Base-by-base conservation (phyloP, 768 basidiomycete genomes). In the Leccinum variicolor region DNA sequence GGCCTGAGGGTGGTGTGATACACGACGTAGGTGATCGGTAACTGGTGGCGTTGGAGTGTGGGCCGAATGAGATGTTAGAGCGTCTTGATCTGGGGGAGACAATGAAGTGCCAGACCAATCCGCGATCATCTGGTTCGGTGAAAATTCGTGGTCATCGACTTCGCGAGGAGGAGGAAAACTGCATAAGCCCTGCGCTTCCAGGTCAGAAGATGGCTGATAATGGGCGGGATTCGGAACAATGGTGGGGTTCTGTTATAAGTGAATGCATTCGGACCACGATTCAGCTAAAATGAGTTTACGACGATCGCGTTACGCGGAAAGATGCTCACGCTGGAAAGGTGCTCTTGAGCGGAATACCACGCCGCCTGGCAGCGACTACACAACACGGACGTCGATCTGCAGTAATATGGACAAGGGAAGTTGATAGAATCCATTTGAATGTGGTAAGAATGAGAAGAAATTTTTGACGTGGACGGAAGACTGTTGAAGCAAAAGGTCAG, bases 311-410 rank as follows among this genome's bases (percentile, higher is more conserved):
- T 58, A 47, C 51, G 36, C 6, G 17, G 23, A 31, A 56, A 34
- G 15, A 25, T 21, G 46, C 85, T 64, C 65, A 92, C 91, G 52
- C 68, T 77, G 55, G 84, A 81, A 26, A 90, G 81, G 66, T 93
- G 91, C 54, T 90, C 87, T 29, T 88, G 79, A 10, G 83, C 77
- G 74, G 92, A 93, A 66, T 93, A 92, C 87, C 87, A 93, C 1
- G 85, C 80, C 49, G 76, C 79, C 64, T 92, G 88, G 72, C 92
- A 94, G 53, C 91, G 89, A 63, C 87, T 86, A 70, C 92, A 94
- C 90, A 90, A 92, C 83, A 89, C 86, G 6, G 88, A 84, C 10
- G 92, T 93, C 39, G 87, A 74, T 45, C 79, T 77, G 67, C 79
- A 80, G 74, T 92, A 93, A 15, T 90, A 73, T 2, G 79, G 81